These are phyloP conservation scores for Fusarium zealandicum DNA, from an alignment of 2,329 filamentous ascomycete species.

Conservation along the genomic window DNA sequence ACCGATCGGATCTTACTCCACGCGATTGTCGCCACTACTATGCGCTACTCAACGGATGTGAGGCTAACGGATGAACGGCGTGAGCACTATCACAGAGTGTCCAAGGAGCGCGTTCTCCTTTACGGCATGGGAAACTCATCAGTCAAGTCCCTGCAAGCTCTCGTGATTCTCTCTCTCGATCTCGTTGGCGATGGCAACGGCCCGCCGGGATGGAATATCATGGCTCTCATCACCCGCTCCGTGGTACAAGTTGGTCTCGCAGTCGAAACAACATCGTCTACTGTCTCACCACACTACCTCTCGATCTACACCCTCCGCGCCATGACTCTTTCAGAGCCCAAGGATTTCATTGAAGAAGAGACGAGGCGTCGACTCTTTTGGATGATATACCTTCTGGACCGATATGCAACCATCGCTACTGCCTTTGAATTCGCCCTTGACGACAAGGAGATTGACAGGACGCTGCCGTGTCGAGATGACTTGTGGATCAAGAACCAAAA, in stretches of 20 bases:
- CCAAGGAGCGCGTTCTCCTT: slow-evolving; percentile 85
- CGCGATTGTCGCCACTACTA: slow-evolving; percentile 86
- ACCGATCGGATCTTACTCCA: slow-evolving; percentile 84
- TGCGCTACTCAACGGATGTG: slow-evolving; percentile 81
- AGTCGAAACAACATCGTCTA: slow-evolving; percentile 81
- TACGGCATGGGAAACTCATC: slow-evolving; percentile 91
- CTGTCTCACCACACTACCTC: slow-evolving; percentile 78
- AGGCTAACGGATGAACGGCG: slow-evolving; percentile 77
- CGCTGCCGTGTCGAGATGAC: slow-evolving; percentile 85
- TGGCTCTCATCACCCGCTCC: slow-evolving; percentile 86
- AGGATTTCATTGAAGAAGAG: slow-evolving; percentile 89
- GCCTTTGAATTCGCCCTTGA: slow-evolving; percentile 91
- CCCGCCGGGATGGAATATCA: slow-evolving; percentile 89
- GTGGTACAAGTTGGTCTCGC: slow-evolving; percentile 88
- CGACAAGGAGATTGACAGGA: slow-evolving; percentile 88
- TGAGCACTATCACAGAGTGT: slow-evolving; percentile 77
- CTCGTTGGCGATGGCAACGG: slow-evolving; percentile 87
- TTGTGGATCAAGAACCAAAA: slow-evolving; percentile 83
- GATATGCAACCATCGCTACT: slow-evolving; percentile 89
- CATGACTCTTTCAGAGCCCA: slow-evolving; percentile 82
- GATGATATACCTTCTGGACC: slow-evolving; percentile 91
- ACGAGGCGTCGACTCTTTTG: slow-evolving; percentile 85
- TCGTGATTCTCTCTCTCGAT: slow-evolving; percentile 87
- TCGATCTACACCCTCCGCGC: slow-evolving; percentile 91
- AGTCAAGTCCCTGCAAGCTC: slow-evolving; percentile 84